phyloP scores from a whole-genome alignment of 2,329 filamentous ascomycete genomes.

The Coleophoma cylindrospora region DNA sequence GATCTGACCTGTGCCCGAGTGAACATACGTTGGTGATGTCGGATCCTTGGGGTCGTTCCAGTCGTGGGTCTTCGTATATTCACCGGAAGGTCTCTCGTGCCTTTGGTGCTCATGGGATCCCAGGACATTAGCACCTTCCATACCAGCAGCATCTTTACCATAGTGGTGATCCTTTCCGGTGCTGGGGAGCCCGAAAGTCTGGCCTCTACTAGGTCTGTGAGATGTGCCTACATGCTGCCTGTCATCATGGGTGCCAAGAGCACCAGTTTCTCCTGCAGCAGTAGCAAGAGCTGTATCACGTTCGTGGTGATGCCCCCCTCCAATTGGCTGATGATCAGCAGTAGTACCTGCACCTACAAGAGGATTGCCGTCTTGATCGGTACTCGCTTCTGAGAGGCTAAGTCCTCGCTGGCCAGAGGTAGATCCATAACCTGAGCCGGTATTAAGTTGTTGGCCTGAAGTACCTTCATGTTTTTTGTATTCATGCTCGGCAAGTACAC shows the following conservation, averaged over 20 bases:
- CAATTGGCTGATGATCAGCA: no score
- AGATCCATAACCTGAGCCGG: no score
- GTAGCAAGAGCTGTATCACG: neutral
- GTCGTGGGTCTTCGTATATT: no score
- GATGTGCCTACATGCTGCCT: no score
- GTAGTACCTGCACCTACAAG: no score
- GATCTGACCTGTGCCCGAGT: no score
- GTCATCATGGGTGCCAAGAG: neutral
- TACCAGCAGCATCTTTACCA: neutral
- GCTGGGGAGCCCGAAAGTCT: neutral
- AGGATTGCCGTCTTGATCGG: no score
- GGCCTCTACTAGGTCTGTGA: neutral
- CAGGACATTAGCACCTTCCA: slow-evolving; percentile 2
- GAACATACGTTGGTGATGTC: no score
- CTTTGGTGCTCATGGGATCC: slow-evolving; percentile 3
- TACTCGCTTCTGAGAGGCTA: no score
- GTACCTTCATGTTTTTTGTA: neutral
- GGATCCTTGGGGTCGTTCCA: no score
- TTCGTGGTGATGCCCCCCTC: no score
- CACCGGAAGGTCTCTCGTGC: neutral
- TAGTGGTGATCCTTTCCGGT: neutral
- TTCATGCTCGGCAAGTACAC: slow-evolving; percentile 6
- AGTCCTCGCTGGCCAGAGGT: no score
- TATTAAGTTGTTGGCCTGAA: neutral
- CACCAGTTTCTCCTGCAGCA: neutral